Conservation (phyloP, 805 yeast genomes). For the Starmerella asiatica region DNA sequence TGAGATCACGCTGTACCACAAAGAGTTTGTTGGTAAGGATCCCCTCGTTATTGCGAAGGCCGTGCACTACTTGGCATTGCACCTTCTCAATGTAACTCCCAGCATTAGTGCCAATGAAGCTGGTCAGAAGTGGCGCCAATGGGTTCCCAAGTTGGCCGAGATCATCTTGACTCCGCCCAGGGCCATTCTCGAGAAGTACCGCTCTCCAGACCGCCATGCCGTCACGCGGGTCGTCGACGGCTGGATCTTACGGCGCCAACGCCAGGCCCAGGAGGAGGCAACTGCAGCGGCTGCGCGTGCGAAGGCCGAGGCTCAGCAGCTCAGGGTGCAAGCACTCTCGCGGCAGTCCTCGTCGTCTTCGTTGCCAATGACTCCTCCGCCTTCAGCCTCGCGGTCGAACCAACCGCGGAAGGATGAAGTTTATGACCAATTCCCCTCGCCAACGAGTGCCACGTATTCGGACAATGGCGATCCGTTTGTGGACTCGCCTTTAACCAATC, state of each 20-base stretch:
- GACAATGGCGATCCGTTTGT: conserved; percentile 6
- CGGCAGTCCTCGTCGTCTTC: conserved; percentile 13
- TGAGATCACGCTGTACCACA: conserved; percentile 28
- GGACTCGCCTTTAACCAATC: conserved; percentile 16
- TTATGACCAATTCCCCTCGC: conserved; percentile 15
- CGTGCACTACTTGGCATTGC: conserved; percentile 25
- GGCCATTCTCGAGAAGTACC: conserved; percentile 30
- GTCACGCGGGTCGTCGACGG: conserved; percentile 26
- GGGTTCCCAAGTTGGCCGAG: conserved; percentile 23
- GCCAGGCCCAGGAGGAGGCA: conserved; percentile 22
- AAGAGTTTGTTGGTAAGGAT: conserved; percentile 25
- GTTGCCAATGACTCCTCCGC: conserved; percentile 27
- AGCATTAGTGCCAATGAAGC: conserved; percentile 4
- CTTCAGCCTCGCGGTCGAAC: conserved; percentile 23
- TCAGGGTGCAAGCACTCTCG: conserved; percentile 7
- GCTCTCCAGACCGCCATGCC: conserved; percentile 23
- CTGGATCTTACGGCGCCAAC: conserved; percentile 25
- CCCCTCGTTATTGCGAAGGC: conserved; percentile 25
- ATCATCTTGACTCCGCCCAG: conserved; percentile 27
- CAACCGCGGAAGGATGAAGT: too few relatives aligned
- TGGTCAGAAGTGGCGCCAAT: conserved; percentile 24
- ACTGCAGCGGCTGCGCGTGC: conserved; percentile 12
- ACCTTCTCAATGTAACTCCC: conserved; percentile 17
- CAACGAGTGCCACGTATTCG: conserved; percentile 6
- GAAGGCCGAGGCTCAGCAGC: conserved; percentile 12